Evolutionary conservation across 768 basidiomycete species (phyloP).

Genomic region (Leucocoprinus birnbaumii): DNA sequence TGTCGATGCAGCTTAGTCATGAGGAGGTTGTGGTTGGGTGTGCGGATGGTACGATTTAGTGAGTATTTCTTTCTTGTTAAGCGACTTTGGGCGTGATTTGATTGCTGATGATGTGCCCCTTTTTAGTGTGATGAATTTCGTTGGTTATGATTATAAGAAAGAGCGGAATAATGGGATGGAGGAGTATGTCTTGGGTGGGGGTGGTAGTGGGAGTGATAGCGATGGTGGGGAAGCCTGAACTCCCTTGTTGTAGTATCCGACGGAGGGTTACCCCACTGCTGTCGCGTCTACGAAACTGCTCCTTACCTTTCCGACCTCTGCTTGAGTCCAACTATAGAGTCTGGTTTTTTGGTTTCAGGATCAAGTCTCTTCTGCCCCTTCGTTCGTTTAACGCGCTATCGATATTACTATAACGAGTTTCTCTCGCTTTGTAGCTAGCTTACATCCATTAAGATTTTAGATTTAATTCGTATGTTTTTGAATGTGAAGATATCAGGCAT

Average conservation of each 20-base stretch:
- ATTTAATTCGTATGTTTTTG: too few relatives aligned
- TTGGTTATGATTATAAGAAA: constrained; percentile 31
- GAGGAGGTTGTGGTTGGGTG: constrained; percentile 91
- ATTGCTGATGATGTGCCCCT: background rate
- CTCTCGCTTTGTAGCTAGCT: too few relatives aligned
- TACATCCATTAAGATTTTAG: too few relatives aligned
- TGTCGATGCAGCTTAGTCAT: constrained; percentile 90
- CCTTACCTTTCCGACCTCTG: too few relatives aligned
- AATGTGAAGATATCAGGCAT: too few relatives aligned
- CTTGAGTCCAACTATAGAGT: too few relatives aligned
- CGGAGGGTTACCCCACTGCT: too few relatives aligned
- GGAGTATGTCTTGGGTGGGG: constrained; percentile 3
- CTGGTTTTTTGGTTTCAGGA: too few relatives aligned
- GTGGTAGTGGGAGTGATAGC: constrained; percentile 2
- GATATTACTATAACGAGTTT: too few relatives aligned
- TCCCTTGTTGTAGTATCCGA: background rate
- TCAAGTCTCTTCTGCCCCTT: too few relatives aligned
- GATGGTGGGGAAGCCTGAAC: background rate
- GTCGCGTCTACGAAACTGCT: too few relatives aligned
- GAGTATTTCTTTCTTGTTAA: constrained; percentile 27
- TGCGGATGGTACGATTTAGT: constrained; percentile 92
- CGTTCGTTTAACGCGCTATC: too few relatives aligned
- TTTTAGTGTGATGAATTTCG: constrained; percentile 33
- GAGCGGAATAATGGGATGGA: constrained; percentile 13
- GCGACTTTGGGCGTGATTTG: constrained; percentile 24